Percentiles rank a stretch among this genome's conserved stretches.
Conservation (phyloP, 805 yeast genomes). For the Phaffomyces antillensis region DNA sequence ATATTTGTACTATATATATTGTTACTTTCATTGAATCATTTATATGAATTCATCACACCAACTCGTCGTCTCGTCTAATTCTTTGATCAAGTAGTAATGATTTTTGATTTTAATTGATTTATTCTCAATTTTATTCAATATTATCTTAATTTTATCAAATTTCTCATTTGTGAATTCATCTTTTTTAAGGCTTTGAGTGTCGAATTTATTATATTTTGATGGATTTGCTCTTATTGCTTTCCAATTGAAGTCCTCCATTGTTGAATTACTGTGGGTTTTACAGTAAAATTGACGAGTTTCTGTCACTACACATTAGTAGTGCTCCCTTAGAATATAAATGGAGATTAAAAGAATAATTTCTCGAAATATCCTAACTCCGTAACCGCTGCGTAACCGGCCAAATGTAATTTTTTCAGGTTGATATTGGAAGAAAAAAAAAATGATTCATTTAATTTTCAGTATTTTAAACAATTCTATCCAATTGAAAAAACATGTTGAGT, state of each 20-base stretch:
- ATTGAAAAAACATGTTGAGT: background rate
- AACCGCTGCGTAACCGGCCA: too few species aligned
- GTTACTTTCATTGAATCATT: background rate
- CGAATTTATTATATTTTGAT: constrained; percentile 10
- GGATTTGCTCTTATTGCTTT: constrained; percentile 18
- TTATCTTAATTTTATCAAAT: constrained; percentile 11
- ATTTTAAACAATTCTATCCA: background rate
- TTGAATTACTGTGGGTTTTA: too few species aligned
- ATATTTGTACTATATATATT: background rate
- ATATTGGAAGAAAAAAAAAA: background rate
- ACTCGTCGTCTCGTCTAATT: constrained; percentile 11
- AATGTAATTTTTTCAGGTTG: background rate
- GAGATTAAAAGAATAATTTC: too few species aligned
- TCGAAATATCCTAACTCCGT: background rate
- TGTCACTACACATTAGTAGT: too few species aligned
- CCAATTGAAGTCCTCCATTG: constrained; percentile 6
- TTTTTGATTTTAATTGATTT: constrained; percentile 9
- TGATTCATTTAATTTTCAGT: background rate
- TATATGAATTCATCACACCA: constrained; percentile 16
- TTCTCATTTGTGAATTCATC: constrained; percentile 12
- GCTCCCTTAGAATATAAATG: too few species aligned
- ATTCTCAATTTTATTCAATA: constrained; percentile 19
- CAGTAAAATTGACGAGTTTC: background rate
- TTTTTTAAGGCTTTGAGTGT: constrained; percentile 10
- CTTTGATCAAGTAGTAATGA: constrained; percentile 6